Evolutionary conservation across 768 basidiomycete species (phyloP), one percentile per base, ranked within the genome.

Genomic region (Suillus alpinus): DNA sequence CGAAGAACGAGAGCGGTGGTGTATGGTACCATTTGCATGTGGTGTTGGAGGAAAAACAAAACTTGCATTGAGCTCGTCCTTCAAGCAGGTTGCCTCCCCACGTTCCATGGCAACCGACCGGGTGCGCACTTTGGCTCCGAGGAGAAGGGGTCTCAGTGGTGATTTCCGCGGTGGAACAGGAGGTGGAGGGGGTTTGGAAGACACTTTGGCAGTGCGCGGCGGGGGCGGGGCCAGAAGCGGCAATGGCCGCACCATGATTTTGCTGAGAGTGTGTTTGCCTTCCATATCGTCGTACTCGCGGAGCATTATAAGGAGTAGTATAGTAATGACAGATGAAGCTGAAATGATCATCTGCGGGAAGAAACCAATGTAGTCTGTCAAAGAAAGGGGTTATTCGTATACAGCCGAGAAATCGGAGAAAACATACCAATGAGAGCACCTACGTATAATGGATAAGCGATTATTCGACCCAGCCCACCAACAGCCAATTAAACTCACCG

Each of bases 281-380:
- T 57, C 36, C 26, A 65, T 58, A 20, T 37, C 52, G 31, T 66
- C 47, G 7, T 73, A 64, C 52, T 83, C 83, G 37, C 76, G 77
- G n/a, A 74, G 71, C 14, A 77, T 74, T 26, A 82, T 61, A 14
- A 77, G 75, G 36, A 80, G 68, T 31, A 84, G 71, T 1, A 85
- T 71, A n/a, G 68, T 57, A 32, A 82, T 69, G 16, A 74, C 73
- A 10, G 78, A 80, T 1, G 77, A 67, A 8, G 76, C 74, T n/a
- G 75, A 68, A 32, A 81, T 69, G 29, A 83, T 71, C 81, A 86
- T 84, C 67, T 86, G 84, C 6, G 84, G 83, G 66, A 86, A 85
- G 68, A 79, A 83, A 2, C 83, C 85, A 51, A 86, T 83, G 49
- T 73, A 73, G 64, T 85, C 83, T 84, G 61, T 43, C n/a, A 14